These are phyloP conservation scores for Penicillium sp. DNA, from an alignment of 2,329 filamentous ascomycete species.

Conservation along the genomic window DNA sequence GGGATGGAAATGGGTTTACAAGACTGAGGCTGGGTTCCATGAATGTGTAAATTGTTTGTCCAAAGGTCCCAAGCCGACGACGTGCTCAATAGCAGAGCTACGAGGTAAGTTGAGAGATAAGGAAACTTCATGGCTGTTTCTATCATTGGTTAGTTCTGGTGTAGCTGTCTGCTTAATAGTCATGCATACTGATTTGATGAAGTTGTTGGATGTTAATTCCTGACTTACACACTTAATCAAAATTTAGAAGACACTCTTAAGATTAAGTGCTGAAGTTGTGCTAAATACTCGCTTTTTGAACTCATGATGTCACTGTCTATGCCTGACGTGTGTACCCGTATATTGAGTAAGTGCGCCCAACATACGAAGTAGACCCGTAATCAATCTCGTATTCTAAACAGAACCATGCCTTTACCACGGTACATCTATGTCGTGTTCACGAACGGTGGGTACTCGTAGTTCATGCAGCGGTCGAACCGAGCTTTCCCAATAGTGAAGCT, in stretches of 20 bases:
- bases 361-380: not conserved
- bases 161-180: not conserved
- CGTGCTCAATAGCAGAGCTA: not conserved
- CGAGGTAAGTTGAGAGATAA: not conserved
- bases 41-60: not conserved
- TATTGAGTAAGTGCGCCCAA: not conserved
- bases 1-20: constrained; percentile 10
- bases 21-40: constrained; percentile 1
- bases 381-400: not conserved
- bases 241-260: not conserved
- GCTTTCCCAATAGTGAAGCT: not conserved
- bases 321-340: not conserved
- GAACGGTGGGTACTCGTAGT: not conserved
- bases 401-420: not conserved
- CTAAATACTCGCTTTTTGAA: not conserved
- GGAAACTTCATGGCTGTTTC: not conserved
- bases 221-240: no score
- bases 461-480: not conserved
- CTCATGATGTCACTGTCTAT: not conserved
- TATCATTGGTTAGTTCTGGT: not conserved
- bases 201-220: not conserved
- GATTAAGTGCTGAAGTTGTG: not conserved
- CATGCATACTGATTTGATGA: not conserved
- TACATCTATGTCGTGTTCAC: not conserved
- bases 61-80: not conserved